Evolutionary conservation across 306 rosid species (phyloP).

Genomic region (Sicyos baderoa): DNA sequence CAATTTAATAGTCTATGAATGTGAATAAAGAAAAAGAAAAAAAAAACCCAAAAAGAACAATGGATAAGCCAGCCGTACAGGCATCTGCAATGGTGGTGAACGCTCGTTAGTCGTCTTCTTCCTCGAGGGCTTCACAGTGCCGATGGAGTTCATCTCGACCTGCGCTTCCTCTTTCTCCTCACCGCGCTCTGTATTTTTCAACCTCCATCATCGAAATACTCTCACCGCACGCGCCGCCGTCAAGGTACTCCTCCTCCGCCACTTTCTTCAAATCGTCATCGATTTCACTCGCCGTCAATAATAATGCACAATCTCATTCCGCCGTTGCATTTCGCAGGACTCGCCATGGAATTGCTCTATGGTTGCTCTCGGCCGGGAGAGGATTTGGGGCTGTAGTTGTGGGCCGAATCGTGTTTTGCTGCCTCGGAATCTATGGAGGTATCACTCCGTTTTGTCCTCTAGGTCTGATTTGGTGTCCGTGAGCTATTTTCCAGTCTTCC

Average conservation of each 20-base stretch:
- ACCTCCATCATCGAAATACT: slow-evolving; percentile 15
- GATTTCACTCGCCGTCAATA: neutral
- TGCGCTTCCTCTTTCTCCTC: slow-evolving; percentile 30
- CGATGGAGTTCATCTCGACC: slow-evolving; percentile 52
- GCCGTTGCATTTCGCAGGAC: neutral
- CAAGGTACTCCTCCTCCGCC: slow-evolving; percentile 32
- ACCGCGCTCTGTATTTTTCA: slow-evolving; percentile 16
- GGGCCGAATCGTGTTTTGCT: slow-evolving; percentile 25
- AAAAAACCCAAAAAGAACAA: neutral
- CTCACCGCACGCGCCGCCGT: slow-evolving; percentile 21
- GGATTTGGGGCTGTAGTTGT: slow-evolving; percentile 21
- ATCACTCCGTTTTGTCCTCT: slow-evolving; percentile 21
- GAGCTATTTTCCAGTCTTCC: slow-evolving; percentile 26
- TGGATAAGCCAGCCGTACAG: slow-evolving; percentile 4
- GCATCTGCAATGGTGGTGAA: slow-evolving; percentile 10
- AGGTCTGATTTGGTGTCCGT: slow-evolving; percentile 31
- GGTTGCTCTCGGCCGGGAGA: slow-evolving; percentile 3
- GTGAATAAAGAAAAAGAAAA: too few species aligned
- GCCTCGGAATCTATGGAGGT: slow-evolving; percentile 25
- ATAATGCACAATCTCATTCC: neutral
- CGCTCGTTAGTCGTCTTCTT: neutral
- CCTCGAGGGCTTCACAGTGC: neutral
- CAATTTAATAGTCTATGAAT: too few species aligned
- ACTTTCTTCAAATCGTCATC: neutral
- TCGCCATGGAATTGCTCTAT: neutral